Evolutionary conservation across 345 rosid species (phyloP).

Genomic region (Brassica rapa): DNA sequence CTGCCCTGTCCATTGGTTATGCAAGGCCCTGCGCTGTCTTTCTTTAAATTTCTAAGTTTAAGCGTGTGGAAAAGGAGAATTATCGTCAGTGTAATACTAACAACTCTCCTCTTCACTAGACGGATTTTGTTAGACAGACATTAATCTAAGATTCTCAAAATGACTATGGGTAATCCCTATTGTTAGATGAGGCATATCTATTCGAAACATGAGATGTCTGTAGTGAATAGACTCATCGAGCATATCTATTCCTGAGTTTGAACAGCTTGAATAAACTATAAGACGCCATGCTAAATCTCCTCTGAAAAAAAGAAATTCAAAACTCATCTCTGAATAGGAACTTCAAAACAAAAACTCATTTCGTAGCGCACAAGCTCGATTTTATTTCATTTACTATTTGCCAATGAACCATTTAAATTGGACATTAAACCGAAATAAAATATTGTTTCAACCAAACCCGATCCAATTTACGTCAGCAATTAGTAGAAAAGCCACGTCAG

Average conservation of each 20-base stretch:
- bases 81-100: neutral
- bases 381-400: neutral
- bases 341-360: neutral
- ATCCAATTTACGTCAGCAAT: neutral
- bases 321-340: neutral
- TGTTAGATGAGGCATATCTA: neutral
- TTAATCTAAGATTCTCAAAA: neutral
- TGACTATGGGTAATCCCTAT: neutral
- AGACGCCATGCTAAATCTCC: neutral
- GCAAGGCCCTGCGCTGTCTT: neutral
- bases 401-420: neutral
- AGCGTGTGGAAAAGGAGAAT: neutral
- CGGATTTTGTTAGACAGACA: neutral
- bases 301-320: neutral
- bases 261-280: neutral
- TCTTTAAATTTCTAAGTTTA: neutral
- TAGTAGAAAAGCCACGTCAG: conserved; percentile 1
- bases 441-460: neutral
- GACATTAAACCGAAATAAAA: neutral
- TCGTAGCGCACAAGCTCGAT: neutral
- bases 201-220: neutral
- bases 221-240: neutral
- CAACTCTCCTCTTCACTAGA: neutral
- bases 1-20: neutral
- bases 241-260: neutral